phyloP scores from a whole-genome alignment of 2,329 filamentous ascomycete genomes.

The Sclerotiophoma versabilis region DNA sequence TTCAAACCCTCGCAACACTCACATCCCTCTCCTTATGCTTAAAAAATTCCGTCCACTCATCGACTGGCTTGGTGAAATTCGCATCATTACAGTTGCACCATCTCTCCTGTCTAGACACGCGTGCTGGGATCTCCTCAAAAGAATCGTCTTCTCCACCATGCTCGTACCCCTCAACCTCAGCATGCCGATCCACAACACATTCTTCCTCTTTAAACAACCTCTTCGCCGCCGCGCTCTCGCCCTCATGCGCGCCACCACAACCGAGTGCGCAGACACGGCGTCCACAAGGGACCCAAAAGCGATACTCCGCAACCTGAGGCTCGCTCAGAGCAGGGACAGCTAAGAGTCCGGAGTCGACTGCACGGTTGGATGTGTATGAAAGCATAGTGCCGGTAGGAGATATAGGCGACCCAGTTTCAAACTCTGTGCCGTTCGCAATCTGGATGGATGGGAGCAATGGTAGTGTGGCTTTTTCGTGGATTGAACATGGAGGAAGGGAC shows the following conservation, averaged over 20 bases:
- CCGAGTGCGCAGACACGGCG: conserved; percentile 41
- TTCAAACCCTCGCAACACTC: conserved; percentile 13
- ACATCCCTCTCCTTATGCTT: conserved; percentile 18
- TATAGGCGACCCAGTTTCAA: conserved; percentile 31
- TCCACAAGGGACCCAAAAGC: conserved; percentile 48
- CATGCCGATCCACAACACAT: conserved; percentile 1
- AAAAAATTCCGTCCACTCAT: conserved; percentile 12
- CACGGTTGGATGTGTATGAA: conserved; percentile 40
- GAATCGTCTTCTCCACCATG: neutral
- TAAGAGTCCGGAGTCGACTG: conserved; percentile 37
- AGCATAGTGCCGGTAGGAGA: conserved; percentile 40
- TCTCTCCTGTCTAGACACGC: neutral
- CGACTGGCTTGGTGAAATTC: conserved; percentile 2
- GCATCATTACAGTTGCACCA: neutral
- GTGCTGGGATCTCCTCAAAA: neutral
- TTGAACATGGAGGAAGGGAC: neutral
- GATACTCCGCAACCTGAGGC: conserved; percentile 45
- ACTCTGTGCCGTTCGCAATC: conserved; percentile 42
- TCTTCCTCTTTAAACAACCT: conserved; percentile 39
- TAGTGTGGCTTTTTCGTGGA: neutral
- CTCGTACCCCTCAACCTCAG: neutral
- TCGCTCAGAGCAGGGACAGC: conserved; percentile 40
- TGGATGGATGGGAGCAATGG: conserved; percentile 21
- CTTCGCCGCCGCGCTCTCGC: conserved; percentile 41
- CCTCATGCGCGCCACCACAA: conserved; percentile 35